These are phyloP conservation scores for Phytophthora aleatoria DNA, from an alignment of 352 stramenopile genomes.

Conservation along the genomic window DNA sequence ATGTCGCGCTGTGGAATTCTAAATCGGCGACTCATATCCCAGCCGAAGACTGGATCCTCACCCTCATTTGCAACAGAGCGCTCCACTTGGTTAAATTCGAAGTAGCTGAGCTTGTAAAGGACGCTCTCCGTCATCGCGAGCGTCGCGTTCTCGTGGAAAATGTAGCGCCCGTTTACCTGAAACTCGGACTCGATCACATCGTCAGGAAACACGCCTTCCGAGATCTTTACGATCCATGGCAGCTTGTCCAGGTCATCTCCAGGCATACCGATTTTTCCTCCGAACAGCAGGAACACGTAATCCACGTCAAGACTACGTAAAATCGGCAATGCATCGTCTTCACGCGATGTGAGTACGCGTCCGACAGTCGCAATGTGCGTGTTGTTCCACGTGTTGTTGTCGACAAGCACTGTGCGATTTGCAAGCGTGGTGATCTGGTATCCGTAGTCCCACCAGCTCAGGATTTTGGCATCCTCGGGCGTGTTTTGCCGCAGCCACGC, in stretches of 20 bases:
- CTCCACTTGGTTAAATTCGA: slow-evolving; percentile 65
- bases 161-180: slow-evolving; percentile 66
- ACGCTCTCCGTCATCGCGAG: slow-evolving; percentile 86
- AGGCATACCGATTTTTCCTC: slow-evolving; percentile 63
- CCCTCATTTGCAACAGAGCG: slow-evolving; percentile 21
- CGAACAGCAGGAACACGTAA: slow-evolving; percentile 83
- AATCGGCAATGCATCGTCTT: slow-evolving; percentile 75
- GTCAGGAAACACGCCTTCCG: slow-evolving; percentile 83
- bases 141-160: slow-evolving; percentile 75
- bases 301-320: slow-evolving; percentile 78
- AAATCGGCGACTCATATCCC: slow-evolving; percentile 73
- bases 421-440: slow-evolving; percentile 85
- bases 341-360: slow-evolving; percentile 69
- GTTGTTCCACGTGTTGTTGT: slow-evolving; percentile 98
- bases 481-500: slow-evolving; percentile 83
- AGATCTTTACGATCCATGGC: slow-evolving; percentile 93
- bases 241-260: slow-evolving; percentile 95
- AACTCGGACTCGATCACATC: slow-evolving; percentile 88
- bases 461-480: slow-evolving; percentile 61
- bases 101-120: slow-evolving; percentile 93
- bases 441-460: slow-evolving; percentile 90
- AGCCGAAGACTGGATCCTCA: slow-evolving; percentile 42
- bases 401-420: slow-evolving; percentile 89
- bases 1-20: slow-evolving; percentile 69
- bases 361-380: slow-evolving; percentile 96